Evolutionary conservation across 345 rosid genomes (phyloP).

Genomic region (Arabis hirsuta): DNA sequence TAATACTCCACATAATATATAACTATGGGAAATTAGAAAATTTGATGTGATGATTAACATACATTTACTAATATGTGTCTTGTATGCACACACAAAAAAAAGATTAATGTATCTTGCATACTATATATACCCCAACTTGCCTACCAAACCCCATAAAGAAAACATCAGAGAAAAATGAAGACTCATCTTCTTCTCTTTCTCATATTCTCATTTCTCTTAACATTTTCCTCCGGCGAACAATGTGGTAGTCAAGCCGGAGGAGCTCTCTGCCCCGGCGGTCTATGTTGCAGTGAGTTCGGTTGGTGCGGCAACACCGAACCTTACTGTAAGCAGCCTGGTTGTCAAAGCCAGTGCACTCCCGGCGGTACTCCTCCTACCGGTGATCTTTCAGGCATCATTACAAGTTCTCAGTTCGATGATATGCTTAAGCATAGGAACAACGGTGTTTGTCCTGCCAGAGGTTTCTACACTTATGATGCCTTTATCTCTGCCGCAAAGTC

Average conservation of each 20-base stretch:
- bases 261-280: constrained; percentile 54
- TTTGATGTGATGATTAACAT: constrained; percentile 5
- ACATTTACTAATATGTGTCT: neutral
- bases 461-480: constrained; percentile 68
- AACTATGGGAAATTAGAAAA: neutral
- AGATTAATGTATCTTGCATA: neutral
- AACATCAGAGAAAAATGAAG: constrained; percentile 37
- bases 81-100: no score
- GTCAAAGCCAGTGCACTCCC: constrained; percentile 64
- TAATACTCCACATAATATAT: constrained; percentile 24
- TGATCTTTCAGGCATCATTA: constrained; percentile 31
- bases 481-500: constrained; percentile 60
- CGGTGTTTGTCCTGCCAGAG: constrained; percentile 46
- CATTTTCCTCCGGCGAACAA: constrained; percentile 47
- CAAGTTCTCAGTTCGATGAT: constrained; percentile 48
- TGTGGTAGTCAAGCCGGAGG: constrained; percentile 66
- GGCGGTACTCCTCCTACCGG: constrained; percentile 34
- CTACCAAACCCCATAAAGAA: neutral
- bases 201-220: constrained; percentile 10
- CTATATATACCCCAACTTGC: constrained; percentile 1
- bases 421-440: constrained; percentile 62
- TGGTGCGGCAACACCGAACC: constrained; percentile 54
- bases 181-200: constrained; percentile 24
- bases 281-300: constrained; percentile 50
- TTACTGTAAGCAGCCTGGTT: constrained; percentile 53